Conservation (phyloP, 1,139 yeast genomes). For the Yamadazyma blattariae region DNA sequence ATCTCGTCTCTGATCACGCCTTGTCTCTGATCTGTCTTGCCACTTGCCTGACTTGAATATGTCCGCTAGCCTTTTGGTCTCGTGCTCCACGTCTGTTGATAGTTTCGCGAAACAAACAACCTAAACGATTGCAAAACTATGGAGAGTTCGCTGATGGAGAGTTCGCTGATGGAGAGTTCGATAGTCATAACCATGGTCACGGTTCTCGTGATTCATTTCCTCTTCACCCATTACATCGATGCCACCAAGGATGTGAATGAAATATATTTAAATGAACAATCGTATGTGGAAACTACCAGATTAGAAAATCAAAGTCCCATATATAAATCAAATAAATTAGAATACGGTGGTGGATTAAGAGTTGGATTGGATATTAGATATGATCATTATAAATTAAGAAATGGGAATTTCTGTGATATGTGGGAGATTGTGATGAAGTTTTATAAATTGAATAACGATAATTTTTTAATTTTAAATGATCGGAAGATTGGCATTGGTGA, state of each 20-base stretch:
- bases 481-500: conserved; percentile 15
- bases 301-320: conserved; percentile 59
- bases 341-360: conserved; percentile 57
- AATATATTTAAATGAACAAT: conserved; percentile 57
- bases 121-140: too few species aligned
- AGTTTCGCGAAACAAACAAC: too few species aligned
- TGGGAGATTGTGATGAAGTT: conserved; percentile 45
- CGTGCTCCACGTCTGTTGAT: too few species aligned
- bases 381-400: conserved; percentile 59
- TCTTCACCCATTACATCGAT: conserved; percentile 23
- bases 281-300: conserved; percentile 55
- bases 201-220: conserved; percentile 17
- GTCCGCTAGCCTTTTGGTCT: too few species aligned
- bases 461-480: conserved; percentile 17
- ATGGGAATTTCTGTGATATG: conserved; percentile 66
- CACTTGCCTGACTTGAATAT: too few species aligned
- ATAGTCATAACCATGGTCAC: conserved; percentile 18
- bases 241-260: conserved; percentile 50
- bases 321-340: conserved; percentile 62
- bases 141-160: too few species aligned
- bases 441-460: conserved; percentile 12
- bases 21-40: too few species aligned
- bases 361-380: conserved; percentile 65
- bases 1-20: too few species aligned
- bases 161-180: conserved; percentile 5